Evolutionary conservation across 768 basidiomycete species (phyloP).

Genomic region (Harrya chromipes): DNA sequence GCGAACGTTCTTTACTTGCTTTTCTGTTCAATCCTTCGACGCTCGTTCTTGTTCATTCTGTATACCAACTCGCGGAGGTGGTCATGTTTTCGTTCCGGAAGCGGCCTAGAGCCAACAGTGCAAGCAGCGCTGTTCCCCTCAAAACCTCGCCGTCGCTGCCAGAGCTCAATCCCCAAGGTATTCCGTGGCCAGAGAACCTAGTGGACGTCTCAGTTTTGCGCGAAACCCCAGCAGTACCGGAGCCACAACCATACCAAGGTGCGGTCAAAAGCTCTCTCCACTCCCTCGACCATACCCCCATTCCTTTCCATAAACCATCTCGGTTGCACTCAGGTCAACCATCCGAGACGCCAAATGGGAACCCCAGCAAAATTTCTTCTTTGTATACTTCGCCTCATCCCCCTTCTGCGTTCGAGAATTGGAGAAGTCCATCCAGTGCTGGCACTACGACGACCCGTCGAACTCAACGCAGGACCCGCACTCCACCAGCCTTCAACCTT

Average conservation of each 20-base stretch:
- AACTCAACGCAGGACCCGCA: slow-evolving; percentile 61
- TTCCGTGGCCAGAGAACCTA: slow-evolving; percentile 83
- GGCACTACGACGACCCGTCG: slow-evolving; percentile 42
- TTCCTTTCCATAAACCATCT: slow-evolving; percentile 85
- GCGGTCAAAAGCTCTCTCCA: slow-evolving; percentile 68
- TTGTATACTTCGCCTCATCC: slow-evolving; percentile 61
- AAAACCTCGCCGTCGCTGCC: slow-evolving; percentile 81
- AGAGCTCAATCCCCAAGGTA: slow-evolving; percentile 68
- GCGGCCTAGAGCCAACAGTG: slow-evolving; percentile 49
- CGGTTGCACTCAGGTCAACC: slow-evolving; percentile 43
- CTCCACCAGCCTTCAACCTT: slow-evolving; percentile 79
- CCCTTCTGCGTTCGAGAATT: slow-evolving; percentile 61
- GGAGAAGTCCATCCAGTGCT: slow-evolving; percentile 38
- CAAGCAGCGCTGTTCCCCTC: slow-evolving; percentile 41
- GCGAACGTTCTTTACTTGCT: slow-evolving; percentile 26
- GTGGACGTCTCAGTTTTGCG: slow-evolving; percentile 70
- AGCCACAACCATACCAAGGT: slow-evolving; percentile 52
- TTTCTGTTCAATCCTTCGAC: slow-evolving; percentile 21
- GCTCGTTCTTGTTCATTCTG: slow-evolving; percentile 24
- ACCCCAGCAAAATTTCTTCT: slow-evolving; percentile 58
- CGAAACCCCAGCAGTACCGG: slow-evolving; percentile 33
- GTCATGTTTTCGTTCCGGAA: slow-evolving; percentile 77
- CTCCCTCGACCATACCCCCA: slow-evolving; percentile 48
- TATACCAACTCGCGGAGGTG: slow-evolving; percentile 15
- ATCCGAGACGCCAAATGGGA: slow-evolving; percentile 19